These are phyloP conservation scores for Porcisia deanei DNA, from an alignment of 208 protist species.

Conservation along the genomic window DNA sequence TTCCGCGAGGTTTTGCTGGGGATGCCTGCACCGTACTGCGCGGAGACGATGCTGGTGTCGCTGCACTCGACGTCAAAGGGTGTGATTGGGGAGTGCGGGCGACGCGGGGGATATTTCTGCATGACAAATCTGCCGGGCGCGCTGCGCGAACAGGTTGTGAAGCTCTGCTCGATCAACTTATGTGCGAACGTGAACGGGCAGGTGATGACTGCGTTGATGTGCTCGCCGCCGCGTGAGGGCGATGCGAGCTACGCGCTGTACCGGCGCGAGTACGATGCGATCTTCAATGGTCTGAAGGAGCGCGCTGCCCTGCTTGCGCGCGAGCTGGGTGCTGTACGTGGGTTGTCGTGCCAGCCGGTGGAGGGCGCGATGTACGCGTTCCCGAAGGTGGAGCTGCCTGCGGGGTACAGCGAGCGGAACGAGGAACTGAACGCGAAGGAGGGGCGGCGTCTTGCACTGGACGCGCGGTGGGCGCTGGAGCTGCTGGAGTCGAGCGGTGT, in stretches of 20 bases:
- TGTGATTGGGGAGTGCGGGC: slow-evolving; percentile 97
- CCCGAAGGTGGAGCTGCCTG: slow-evolving; percentile 92
- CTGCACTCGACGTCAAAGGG: slow-evolving; percentile 99
- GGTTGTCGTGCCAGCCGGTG: slow-evolving; percentile 92
- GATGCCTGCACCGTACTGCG: slow-evolving; percentile 71
- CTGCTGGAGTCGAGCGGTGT: slow-evolving; percentile 97
- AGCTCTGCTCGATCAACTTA: slow-evolving; percentile 95
- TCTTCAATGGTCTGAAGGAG: slow-evolving; percentile 68
- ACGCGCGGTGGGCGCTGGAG: slow-evolving; percentile 96
- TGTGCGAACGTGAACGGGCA: slow-evolving; percentile 98
- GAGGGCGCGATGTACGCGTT: slow-evolving; percentile 99
- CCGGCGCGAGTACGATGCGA: slow-evolving; percentile 75
- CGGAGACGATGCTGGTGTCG: slow-evolving; percentile 65
- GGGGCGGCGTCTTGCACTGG: slow-evolving; percentile 76
- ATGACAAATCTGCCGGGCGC: slow-evolving; percentile 69
- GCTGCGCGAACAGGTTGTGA: slow-evolving; percentile 92
- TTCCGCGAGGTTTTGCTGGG: slow-evolving; percentile 72
- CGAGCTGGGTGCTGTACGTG: slow-evolving; percentile 93
- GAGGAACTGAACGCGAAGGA: slow-evolving; percentile 60
- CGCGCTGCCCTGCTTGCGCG: slow-evolving; percentile 71
- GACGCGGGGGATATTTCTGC: slow-evolving; percentile 98
- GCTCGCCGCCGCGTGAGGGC: slow-evolving; percentile 91
- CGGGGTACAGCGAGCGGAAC: slow-evolving; percentile 70
- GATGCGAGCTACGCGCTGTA: slow-evolving; percentile 93
- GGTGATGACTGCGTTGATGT: slow-evolving; percentile 95